phyloP scores from a whole-genome alignment of 78 protist genomes.

The Protostelium mycophagum region DNA sequence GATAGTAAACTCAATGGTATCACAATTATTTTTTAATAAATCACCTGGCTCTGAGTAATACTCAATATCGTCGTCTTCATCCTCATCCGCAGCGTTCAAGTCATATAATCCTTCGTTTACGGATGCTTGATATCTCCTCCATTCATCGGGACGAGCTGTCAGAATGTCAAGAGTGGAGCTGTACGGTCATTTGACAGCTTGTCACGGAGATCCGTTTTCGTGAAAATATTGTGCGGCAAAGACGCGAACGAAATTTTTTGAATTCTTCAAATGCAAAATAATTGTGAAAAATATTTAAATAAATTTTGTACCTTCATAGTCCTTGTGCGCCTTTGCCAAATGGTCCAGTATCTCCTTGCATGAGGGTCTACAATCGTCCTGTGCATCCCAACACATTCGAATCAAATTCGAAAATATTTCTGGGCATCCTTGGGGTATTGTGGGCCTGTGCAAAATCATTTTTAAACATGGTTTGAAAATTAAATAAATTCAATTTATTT shows the following conservation, averaged over 20 bases:
- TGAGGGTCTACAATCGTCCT: background rate
- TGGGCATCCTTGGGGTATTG: constrained; percentile 61
- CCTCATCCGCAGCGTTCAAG: background rate
- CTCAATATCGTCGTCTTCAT: background rate
- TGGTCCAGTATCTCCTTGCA: background rate
- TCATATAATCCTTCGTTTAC: background rate
- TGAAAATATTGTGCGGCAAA: background rate
- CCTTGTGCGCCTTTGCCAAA: background rate
- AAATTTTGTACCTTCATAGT: constrained; percentile 1
- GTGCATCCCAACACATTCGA: constrained; percentile 30
- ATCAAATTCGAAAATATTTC: constrained; percentile 44
- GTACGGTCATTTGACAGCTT: too few species aligned
- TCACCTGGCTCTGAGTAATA: background rate
- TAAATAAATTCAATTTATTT: too few species aligned
- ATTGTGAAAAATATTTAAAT: background rate
- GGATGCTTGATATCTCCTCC: background rate
- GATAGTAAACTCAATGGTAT: background rate
- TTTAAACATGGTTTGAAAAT: constrained; percentile 50
- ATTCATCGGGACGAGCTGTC: background rate
- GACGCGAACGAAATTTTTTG: background rate
- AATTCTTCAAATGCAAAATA: background rate
- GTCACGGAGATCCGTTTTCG: background rate
- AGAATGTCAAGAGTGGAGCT: background rate
- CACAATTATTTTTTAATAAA: background rate
- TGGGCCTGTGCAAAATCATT: constrained; percentile 38